Base-by-base conservation (phyloP, 1,139 yeast species). In the Lodderomyces elongisporus region DNA sequence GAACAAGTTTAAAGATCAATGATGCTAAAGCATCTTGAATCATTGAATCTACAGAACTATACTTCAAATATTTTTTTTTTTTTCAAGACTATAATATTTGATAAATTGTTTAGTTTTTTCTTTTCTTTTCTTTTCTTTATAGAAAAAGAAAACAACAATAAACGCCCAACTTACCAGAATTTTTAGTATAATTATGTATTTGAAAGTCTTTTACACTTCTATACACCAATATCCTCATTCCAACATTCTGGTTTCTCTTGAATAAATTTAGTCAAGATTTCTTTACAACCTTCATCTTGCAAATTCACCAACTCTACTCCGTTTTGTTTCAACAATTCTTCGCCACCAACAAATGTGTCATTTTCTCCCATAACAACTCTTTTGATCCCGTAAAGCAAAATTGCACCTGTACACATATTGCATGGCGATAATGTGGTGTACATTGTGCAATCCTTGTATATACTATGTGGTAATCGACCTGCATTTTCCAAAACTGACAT, bases 371-470 rank as follows among this genome's bases (percentile, higher is more conserved):
- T 52, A 0, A 89, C 96, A 24, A 87, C 83, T 44, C 96, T 69
- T 46, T 79, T 78, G 44, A 89, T 71, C 24, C 95, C 95, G 59
- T 88, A 89, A 69, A 89, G 67, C 36, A 89, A 53, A 45, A 93
- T 85, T 12, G 96, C 95, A 14, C 97, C 97, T 5, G 94, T 76
- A 53, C 97, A 89, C 96, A 89, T 89, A 45, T 79, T 70, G 56
- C 97, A 89, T 2, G 97, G 96, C 5, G 95, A 84, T 44, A 89
- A 66, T 0, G 96, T 85, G 28, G 96, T 87, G 60, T 88, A 89
- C 78, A 89, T 77, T 44, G 81, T 83, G 59, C 80, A 80, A 51
- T 66, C 73, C 62, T 70, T 84, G 68, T 83, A 83, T 17, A 69
- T 70, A 24, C 64, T 63, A 4, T 85, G 89, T 14, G 74, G 73